Evolutionary conservation across 306 rosid genomes (phyloP).

Genomic region (Inga oerstediana): DNA sequence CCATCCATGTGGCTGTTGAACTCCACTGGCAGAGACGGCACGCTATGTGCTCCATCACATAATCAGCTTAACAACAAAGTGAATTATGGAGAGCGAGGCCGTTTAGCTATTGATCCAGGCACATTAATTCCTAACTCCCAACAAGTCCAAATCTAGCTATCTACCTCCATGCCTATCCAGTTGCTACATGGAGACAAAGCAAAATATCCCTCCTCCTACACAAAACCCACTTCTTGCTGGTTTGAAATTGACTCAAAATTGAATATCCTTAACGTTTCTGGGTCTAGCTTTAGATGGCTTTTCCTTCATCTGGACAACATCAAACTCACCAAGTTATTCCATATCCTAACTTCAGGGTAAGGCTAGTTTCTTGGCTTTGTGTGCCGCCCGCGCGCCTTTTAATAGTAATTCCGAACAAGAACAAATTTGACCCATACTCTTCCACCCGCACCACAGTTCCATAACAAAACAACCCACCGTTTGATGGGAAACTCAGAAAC

Average conservation of each 20-base stretch:
- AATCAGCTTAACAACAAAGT: slow-evolving; percentile 8
- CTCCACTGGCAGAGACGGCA: slow-evolving; percentile 15
- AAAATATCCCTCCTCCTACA: slow-evolving; percentile 28
- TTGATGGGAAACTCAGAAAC: slow-evolving; percentile 15
- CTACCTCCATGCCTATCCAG: slow-evolving; percentile 42
- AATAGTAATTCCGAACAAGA: slow-evolving; percentile 26
- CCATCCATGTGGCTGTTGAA: slow-evolving; percentile 14
- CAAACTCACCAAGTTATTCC: slow-evolving; percentile 19
- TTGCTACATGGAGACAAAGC: slow-evolving; percentile 47
- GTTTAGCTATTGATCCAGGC: slow-evolving; percentile 14
- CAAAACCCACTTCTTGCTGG: slow-evolving; percentile 48
- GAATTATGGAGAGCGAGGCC: slow-evolving; percentile 24
- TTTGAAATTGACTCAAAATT: slow-evolving; percentile 48
- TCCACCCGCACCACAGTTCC: slow-evolving; percentile 24
- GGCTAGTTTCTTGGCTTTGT: not conserved
- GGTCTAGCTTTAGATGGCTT: slow-evolving; percentile 32
- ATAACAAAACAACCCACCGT: slow-evolving; percentile 11
- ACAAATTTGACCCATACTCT: slow-evolving; percentile 34
- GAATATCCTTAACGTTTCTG: slow-evolving; percentile 39
- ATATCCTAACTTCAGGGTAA: not conserved
- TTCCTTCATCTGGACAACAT: slow-evolving; percentile 2
- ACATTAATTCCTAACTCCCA: slow-evolving; percentile 41
- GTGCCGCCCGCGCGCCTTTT: not conserved
- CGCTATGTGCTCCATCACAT: slow-evolving; percentile 23
- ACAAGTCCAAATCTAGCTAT: slow-evolving; percentile 58